phyloP scores from a whole-genome alignment of 2,329 filamentous ascomycete genomes.

The Sclerotinia trifoliorum region DNA sequence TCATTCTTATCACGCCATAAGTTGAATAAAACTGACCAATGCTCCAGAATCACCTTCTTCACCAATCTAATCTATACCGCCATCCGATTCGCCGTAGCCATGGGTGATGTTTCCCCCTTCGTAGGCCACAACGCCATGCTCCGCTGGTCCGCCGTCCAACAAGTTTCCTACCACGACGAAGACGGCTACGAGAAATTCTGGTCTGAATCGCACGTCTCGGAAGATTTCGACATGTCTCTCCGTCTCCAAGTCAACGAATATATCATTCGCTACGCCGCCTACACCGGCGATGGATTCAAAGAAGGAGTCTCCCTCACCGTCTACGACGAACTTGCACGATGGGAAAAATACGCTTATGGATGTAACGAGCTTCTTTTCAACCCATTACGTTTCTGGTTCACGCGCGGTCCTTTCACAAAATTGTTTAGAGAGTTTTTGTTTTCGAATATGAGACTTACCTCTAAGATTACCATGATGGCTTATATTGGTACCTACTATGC shows the following conservation, averaged over 20 bases:
- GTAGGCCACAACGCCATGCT: conserved; percentile 79
- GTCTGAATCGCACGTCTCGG: conserved; percentile 77
- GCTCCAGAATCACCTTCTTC: conserved; percentile 60
- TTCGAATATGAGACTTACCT: conserved; percentile 73
- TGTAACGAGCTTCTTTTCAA: conserved; percentile 82
- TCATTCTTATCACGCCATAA: rapidly evolving
- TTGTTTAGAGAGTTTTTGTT: conserved; percentile 72
- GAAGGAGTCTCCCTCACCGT: conserved; percentile 82
- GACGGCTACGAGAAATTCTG: conserved; percentile 77
- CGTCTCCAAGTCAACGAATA: conserved; percentile 72
- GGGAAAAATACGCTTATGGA: conserved; percentile 85
- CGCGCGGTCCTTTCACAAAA: conserved; percentile 73
- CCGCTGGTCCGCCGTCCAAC: conserved; percentile 72
- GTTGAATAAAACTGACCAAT: not conserved
- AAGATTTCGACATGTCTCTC: conserved; percentile 81
- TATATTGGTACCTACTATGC: conserved; percentile 82
- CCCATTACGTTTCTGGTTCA: conserved; percentile 70
- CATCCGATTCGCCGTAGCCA: conserved; percentile 74
- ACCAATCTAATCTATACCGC: conserved; percentile 74
- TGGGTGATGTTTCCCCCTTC: conserved; percentile 74
- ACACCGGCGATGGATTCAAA: conserved; percentile 74
- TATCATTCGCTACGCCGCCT: conserved; percentile 69
- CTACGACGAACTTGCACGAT: conserved; percentile 79
- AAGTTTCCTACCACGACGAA: conserved; percentile 67
- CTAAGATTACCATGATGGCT: conserved; percentile 72